Base-by-base conservation (phyloP, 1,284 basidiomycete species). In the Sporisorium exsertum region DNA sequence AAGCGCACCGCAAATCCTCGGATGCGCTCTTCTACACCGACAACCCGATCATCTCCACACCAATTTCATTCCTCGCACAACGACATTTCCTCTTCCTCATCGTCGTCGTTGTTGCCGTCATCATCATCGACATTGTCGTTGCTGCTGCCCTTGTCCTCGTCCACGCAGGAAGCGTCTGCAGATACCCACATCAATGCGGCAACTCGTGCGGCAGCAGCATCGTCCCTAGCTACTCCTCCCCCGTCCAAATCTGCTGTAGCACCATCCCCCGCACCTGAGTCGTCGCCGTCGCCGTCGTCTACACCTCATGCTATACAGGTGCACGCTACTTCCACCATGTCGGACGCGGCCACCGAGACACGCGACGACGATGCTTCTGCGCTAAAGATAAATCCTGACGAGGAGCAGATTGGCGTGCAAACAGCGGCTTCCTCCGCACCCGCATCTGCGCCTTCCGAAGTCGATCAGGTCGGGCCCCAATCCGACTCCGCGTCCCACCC, bases 261-360 rank as follows among this genome's bases (percentile, higher is more conserved):
- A 32, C 16, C 33, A 15, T 32, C 32, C 6, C 15, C 35, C 10
- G 16, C 35, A 5, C 29, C 58, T 9, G 26, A 40, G 10, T 35
- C 57, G 26, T 24, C 46, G 15, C 49, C 63, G 10, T 35, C 57
- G 26, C 22, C 46, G 15, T 53, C 63, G n/a, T 40, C 63, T n/a
- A 22, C 47, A 29, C 35, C 58, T 61, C 35, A 67, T 67, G 64
- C 37, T 47, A 49, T 33, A 27, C 40, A 43, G 33, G 42, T 45
- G 32, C 42, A 53, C 58, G 29, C 42, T 56, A 29, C 53, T 32
- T 15, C 37, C 29, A 66, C 27, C 50, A 67, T 67, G 64, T 61
- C 58, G 58, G 64, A 67, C 64, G 64, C 55, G 64, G 53, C 52
- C 45, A 50, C 47, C 64, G 64, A 66, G 58, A 52, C 64, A 47